These are phyloP conservation scores for Nicotiana obtusifolia DNA, from an alignment of 257 asterid species.

Conservation along the genomic window DNA sequence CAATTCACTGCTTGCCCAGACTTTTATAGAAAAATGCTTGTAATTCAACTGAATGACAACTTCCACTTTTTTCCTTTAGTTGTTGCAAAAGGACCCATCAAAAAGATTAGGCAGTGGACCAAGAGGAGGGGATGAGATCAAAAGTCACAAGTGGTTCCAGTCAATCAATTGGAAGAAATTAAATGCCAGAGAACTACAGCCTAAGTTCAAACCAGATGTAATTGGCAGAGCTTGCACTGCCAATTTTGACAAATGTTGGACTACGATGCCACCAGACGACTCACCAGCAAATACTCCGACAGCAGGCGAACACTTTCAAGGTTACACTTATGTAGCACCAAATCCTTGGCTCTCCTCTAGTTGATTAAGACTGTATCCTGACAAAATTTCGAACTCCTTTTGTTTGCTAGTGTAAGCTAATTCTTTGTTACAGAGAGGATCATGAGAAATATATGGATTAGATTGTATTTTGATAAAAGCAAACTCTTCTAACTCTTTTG, in stretches of 20 bases:
- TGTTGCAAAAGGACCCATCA: conserved; percentile 73
- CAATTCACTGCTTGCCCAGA: neutral
- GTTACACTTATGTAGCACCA: conserved; percentile 79
- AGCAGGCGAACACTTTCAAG: conserved; percentile 77
- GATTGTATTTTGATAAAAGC: neutral
- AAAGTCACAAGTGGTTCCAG: conserved; percentile 71
- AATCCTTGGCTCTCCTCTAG: conserved; percentile 74
- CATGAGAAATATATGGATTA: conserved; percentile 2
- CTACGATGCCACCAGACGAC: conserved; percentile 81
- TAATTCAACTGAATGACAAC: neutral
- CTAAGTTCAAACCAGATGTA: conserved; percentile 81
- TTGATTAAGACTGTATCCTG: neutral
- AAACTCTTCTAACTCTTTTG: neutral
- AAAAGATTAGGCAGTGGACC: conserved; percentile 78
- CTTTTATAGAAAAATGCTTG: neutral
- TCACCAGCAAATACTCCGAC: conserved; percentile 92
- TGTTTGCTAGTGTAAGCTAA: neutral
- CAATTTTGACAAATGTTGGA: conserved; percentile 86
- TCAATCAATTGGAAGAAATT: conserved; percentile 75
- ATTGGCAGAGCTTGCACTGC: conserved; percentile 80
- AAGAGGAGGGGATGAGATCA: conserved; percentile 78
- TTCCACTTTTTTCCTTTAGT: conserved; percentile 27
- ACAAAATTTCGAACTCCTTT: neutral
- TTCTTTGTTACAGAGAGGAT: neutral
- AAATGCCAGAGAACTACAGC: conserved; percentile 57